Evolutionary conservation across 495 filamentous ascomycete genomes (phyloP), one percentile per base, ranked within the genome.

Genomic region (Tetracladium setigerum): DNA sequence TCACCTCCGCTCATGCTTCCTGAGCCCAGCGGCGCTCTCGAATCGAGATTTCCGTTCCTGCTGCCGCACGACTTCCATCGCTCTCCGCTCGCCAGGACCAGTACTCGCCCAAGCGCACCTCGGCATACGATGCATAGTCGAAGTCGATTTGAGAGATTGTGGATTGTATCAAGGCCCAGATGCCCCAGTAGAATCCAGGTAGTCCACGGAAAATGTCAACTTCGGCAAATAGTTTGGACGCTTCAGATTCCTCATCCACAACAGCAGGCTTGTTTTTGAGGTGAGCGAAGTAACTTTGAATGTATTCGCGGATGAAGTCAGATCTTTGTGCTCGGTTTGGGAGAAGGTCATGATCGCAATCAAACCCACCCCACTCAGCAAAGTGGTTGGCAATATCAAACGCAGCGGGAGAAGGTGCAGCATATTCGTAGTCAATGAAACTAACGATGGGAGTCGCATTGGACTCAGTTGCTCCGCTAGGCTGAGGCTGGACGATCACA

Each of bases 311-410:
- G 44, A 97, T 72, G 68, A 97, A 99, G 48, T 83, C 79, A 33
- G 83, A 73, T 17, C 92, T 83, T 53, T 88, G 79, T 6, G 80
- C 69, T 44, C 76, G 76, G 0, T 90, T 94, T 2, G 92, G 92
- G 35, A 96, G 74, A 59, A 83, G 81, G 52, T 67, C 79, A 65
- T 81, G 87, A 62, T 99, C 89, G 74, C 92, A 99, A 54, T 92
- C 87, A 59, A 95, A 95, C 47, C 92, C 92, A 44, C 83, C 90
- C 91, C 92, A 99, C 70, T 99, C 92, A 35, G 94, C 88, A 61
- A 99, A 91, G 72, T 99, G 92, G 72, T 99, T 99, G n/a, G 92
- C 83, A 47, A 99, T 79, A 62, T 99, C 92, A 64, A 99, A 99
- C n/a, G 92, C 88, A 12, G 90, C 87, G 1, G 94, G 92, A 7